Evolutionary conservation across 495 filamentous ascomycete species (phyloP), one percentile per base, ranked within the genome.

Genomic region (Cercophora sp.): DNA sequence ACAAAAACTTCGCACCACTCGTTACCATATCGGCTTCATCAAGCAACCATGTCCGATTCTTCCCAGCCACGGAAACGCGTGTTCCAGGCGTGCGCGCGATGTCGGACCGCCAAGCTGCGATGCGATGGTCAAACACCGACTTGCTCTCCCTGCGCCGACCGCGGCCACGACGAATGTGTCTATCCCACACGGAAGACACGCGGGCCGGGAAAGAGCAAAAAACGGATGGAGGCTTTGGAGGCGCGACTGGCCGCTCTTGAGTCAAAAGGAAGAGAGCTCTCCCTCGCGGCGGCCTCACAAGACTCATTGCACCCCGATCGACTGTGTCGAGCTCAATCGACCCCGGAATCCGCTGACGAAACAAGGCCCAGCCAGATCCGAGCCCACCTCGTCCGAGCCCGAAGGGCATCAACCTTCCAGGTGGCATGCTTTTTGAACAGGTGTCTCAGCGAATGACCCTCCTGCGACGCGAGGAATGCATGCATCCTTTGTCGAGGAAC

Each of bases 111-210:
- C 15, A 56, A 56, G 35, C 9, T 31, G 19, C 29, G 48, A 11
- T 56, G 54, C 41, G 54, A 47, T 35, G 54, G 54, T 29, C 22
- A 40, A 19, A 51, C 11, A 26, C 54, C 54, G 0, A 47, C 31
- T 6, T 56, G 54, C 25, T 44, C 54, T 16, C 23, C 20, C 4
- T 56, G 54, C 10, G 44, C 29, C 18, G 48, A 22, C 8, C 31
- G 48, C 3, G 13, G n/a, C 26, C 40, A 13, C 9, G 31, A 25
- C 13, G n/a, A n/a, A n/a, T 57, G 54, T 15, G 16, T 24, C 10
- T 57, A 52, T 36, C 54, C 54, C 18, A 43, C 20, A 1, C 40
- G 34, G 35, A 48, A 26, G 19, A 18, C 16, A 19, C 54, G 54
- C 1, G 54, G 54, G 1, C 42, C 48, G 1, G 54, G 54, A 0